Base-by-base conservation (phyloP, 371 early-diverging fungal genomes). In the Mortierella sp. region DNA sequence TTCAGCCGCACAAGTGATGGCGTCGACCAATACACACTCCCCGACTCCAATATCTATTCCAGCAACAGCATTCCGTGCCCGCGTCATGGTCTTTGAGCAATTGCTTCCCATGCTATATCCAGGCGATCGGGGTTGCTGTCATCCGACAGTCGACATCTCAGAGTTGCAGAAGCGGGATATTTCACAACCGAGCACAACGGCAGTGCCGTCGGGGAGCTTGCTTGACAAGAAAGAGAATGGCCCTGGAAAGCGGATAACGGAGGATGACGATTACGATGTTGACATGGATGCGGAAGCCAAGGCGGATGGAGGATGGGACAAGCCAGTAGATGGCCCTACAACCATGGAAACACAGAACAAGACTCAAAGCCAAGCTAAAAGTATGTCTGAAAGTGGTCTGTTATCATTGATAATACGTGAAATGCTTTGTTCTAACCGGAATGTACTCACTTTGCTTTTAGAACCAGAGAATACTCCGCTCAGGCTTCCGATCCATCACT, bases 51-150 rank as follows among this genome's bases (percentile, higher is more conserved):
- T 39, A 42, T 75, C 76, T 8, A 68, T 68, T 9, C 69, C 69
- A 6, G 63, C 76, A 3, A 75, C 89, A 4, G 85, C 86, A 12
- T 86, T 88, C 65, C 86, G 92, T 52, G 87, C 87, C 30, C 85
- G 93, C 48, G 76, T 89, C 21, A 88, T 90, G 83, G 84, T 93
- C 7, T 90, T 88, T 70, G 93, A 93, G 69, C 90, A 92, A 59
- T 71, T 87, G 55, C 79, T 89, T 39, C 81, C 90, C n/a, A 72
- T 79, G 60, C 27, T 91, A 61, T 86, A 80, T 56, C 61, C 73
- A 12, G 59, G 82, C 50, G 72, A 82, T 49, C 48, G 73, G 57
- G 48, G 63, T 24, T 79, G 87, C 57, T 80, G 84, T 60, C 75
- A 72, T 12, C 78, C 69, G 9, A 56, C 69, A 19, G 57, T 58